A percentile compares a stretch with the other conserved stretches of the same genome.
Evolutionary conservation across 306 rosid species (phyloP).

Genomic region (Acacia acuminata): DNA sequence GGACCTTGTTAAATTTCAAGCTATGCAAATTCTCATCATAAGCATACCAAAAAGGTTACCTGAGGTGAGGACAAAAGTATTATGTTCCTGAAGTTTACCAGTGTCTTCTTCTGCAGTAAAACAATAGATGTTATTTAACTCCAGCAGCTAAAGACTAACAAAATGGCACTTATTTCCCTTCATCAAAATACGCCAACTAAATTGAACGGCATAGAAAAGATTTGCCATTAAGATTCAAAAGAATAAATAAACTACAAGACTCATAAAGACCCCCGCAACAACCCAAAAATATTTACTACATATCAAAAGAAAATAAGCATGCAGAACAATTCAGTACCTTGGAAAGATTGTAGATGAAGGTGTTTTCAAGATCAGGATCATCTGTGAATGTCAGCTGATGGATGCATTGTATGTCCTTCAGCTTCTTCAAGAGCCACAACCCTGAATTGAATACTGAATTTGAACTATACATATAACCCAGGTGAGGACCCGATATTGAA

Average conservation of each 20-base stretch:
- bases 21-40: conserved; percentile 13
- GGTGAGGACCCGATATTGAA: conserved; percentile 91
- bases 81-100: conserved; percentile 44
- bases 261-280: not conserved
- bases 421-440: conserved; percentile 89
- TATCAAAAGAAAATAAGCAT: not conserved
- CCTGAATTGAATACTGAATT: conserved; percentile 92
- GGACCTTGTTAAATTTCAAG: not conserved
- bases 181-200: conserved; percentile 1
- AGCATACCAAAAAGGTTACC: conserved; percentile 36
- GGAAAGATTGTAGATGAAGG: conserved; percentile 84
- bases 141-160: not conserved
- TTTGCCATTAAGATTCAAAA: not conserved
- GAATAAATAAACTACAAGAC: not conserved
- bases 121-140: conserved; percentile 23
- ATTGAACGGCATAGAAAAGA: not conserved
- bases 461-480: conserved; percentile 91
- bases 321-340: conserved; percentile 59
- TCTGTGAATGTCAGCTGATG: conserved; percentile 94
- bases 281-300: not conserved
- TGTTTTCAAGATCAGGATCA: conserved; percentile 77
- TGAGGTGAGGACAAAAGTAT: conserved; percentile 52
- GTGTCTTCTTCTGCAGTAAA: conserved; percentile 45
- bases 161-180: not conserved
- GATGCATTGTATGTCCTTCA: conserved; percentile 79